Conservation (phyloP, 192 early-diverging fungal species). For the Coemansia sp. region DNA sequence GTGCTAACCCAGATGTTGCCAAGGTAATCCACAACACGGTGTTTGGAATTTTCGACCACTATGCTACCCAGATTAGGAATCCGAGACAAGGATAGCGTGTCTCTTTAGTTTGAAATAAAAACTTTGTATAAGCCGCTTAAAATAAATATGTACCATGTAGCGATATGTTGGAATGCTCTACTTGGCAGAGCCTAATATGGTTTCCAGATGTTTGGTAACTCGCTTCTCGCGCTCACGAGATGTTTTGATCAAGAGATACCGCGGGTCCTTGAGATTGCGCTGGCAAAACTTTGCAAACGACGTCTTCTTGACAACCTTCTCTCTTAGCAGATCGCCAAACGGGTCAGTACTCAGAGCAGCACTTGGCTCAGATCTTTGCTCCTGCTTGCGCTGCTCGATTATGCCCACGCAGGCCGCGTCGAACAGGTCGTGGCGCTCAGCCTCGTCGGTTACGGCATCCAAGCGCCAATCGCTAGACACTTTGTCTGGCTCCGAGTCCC, state of each 20-base stretch:
- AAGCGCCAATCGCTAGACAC: conserved; percentile 16
- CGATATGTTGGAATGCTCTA: too few species aligned
- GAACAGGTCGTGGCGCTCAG: conserved; percentile 37
- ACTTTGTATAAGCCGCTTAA: too few species aligned
- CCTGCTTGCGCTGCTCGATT: conserved; percentile 6
- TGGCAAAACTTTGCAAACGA: conserved; percentile 50
- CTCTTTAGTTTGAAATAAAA: too few species aligned
- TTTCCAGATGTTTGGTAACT: conserved; percentile 27
- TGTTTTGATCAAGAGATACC: conserved; percentile 36
- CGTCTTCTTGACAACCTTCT: conserved; percentile 19
- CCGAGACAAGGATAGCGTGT: too few species aligned
- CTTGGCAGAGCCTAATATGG: too few species aligned
- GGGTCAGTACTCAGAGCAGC: conserved; percentile 1
- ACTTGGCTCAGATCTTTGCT: background rate
- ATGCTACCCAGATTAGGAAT: too few species aligned
- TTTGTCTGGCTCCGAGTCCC: conserved; percentile 20
- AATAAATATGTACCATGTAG: too few species aligned
- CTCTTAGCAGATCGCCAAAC: conserved; percentile 31
- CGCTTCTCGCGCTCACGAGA: conserved; percentile 47
- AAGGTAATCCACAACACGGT: too few species aligned
- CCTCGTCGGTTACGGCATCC: background rate
- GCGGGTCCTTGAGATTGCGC: conserved; percentile 29
- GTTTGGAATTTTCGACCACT: too few species aligned
- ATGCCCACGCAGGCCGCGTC: conserved; percentile 17
- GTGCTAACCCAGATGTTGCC: too few species aligned